A percentile compares a stretch with the other conserved stretches of the same genome.
Conservation (phyloP, 306 rosid genomes). For the Vigna trinervia region DNA sequence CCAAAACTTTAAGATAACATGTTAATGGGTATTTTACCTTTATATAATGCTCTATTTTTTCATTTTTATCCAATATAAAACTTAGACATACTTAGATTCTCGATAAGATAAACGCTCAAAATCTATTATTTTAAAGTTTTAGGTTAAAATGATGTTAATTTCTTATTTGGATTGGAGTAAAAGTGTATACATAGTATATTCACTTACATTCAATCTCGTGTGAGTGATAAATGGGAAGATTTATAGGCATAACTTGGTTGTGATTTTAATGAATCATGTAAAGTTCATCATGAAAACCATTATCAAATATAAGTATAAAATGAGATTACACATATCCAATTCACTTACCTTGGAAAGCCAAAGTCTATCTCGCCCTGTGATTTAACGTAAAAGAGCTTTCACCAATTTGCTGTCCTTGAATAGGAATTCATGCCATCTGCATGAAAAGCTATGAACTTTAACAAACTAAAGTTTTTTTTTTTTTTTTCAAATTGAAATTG, state of each 20-base stretch:
- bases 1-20: too few species aligned
- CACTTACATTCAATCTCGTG: too few species aligned
- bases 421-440: constrained; percentile 13
- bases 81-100: too few species aligned
- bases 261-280: background rate
- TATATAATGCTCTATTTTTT: too few species aligned
- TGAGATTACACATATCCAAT: background rate
- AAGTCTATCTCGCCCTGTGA: background rate
- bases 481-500: constrained; percentile 17
- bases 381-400: background rate
- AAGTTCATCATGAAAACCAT: background rate
- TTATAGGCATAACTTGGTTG: background rate
- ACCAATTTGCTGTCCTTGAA: background rate
- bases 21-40: too few species aligned
- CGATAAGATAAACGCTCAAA: too few species aligned
- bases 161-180: too few species aligned
- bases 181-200: too few species aligned
- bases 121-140: too few species aligned
- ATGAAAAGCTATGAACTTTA: background rate
- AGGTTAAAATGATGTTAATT: too few species aligned
- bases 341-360: constrained; percentile 29
- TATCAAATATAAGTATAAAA: background rate
- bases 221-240: background rate
- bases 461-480: background rate
- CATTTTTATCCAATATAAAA: too few species aligned